A percentile compares a stretch with the other conserved stretches of the same genome.
phyloP scores from a whole-genome alignment of 495 filamentous ascomycete species.

The Platismatia glauca region DNA sequence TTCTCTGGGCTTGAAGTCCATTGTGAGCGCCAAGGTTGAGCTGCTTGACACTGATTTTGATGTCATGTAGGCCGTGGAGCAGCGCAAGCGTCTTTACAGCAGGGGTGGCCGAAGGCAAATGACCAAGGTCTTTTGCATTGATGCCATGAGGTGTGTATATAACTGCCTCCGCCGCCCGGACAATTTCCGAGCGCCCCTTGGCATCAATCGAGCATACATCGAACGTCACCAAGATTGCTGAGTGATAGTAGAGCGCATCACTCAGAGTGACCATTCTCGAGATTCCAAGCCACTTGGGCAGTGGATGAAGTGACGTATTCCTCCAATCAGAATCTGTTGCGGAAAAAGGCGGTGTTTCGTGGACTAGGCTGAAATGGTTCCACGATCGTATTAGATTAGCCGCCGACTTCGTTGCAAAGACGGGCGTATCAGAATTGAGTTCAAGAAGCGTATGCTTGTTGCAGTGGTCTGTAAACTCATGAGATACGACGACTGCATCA shows the following conservation, averaged over 20 bases:
- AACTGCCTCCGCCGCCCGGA: constrained; percentile 35
- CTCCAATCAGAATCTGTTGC: constrained; percentile 31
- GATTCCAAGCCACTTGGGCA: constrained; percentile 45
- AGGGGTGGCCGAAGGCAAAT: constrained; percentile 31
- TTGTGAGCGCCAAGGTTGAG: constrained; percentile 49
- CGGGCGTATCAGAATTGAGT: constrained; percentile 36
- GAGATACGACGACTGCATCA: constrained; percentile 41
- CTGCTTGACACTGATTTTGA: constrained; percentile 39
- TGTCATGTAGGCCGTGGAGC: constrained; percentile 48
- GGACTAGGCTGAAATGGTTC: constrained; percentile 40
- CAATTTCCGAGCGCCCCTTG: constrained; percentile 14
- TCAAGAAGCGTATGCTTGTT: constrained; percentile 44
- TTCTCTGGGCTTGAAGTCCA: constrained; percentile 39
- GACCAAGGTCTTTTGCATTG: constrained; percentile 27
- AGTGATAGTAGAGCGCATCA: constrained; percentile 43
- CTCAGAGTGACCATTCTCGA: constrained; percentile 35
- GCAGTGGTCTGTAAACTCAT: constrained; percentile 54
- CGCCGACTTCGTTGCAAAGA: constrained; percentile 42
- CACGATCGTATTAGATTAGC: constrained; percentile 39
- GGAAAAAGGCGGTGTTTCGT: constrained; percentile 28
- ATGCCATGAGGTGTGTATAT: constrained; percentile 53
- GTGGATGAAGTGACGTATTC: constrained; percentile 25
- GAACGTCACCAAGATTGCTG: constrained; percentile 44
- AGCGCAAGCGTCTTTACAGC: constrained; percentile 39
- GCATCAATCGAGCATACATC: constrained; percentile 13